These are phyloP conservation scores for Thalassiosira delicatula DNA, from an alignment of 352 stramenopile genomes.

Conservation along the genomic window DNA sequence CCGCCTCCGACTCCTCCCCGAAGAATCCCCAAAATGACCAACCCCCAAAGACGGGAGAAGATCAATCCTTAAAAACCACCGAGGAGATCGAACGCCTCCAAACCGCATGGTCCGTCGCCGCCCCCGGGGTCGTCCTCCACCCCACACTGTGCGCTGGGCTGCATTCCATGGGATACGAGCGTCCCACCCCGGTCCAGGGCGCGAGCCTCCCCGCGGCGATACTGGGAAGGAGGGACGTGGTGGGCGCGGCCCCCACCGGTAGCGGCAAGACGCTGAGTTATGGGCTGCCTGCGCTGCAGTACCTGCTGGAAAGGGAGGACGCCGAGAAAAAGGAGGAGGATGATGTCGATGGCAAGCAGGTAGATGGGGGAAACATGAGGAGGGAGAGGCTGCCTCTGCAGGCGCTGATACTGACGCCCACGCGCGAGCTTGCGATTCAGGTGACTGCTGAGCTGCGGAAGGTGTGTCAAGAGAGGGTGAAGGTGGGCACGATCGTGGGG, in stretches of 20 bases:
- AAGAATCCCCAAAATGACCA: too few species aligned
- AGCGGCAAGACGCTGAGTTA: slow-evolving; percentile 83
- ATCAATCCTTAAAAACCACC: slow-evolving; percentile 1
- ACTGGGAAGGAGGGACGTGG: slow-evolving; percentile 79
- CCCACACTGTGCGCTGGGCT: slow-evolving; percentile 56
- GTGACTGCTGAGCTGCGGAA: slow-evolving; percentile 89
- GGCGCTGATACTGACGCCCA: slow-evolving; percentile 93
- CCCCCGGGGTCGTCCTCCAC: slow-evolving; percentile 68
- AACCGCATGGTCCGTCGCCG: slow-evolving; percentile 64
- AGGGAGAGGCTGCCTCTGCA: slow-evolving; percentile 82
- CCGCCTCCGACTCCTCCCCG: too few species aligned
- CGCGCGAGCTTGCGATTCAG: slow-evolving; percentile 94
- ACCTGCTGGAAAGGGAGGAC: slow-evolving; percentile 54
- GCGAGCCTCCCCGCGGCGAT: slow-evolving; percentile 70
- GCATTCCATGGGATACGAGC: slow-evolving; percentile 60
- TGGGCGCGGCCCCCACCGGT: slow-evolving; percentile 79
- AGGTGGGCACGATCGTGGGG: slow-evolving; percentile 90
- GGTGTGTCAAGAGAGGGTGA: slow-evolving; percentile 55
- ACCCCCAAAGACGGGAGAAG: slow-evolving; percentile 25
- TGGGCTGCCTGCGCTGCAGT: slow-evolving; percentile 76
- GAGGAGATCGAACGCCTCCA: slow-evolving; percentile 50
- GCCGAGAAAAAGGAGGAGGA: too few species aligned
- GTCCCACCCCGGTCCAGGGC: slow-evolving; percentile 79
- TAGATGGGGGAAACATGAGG: too few species aligned
- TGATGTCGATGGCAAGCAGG: too few species aligned